A percentile compares a stretch with the other conserved stretches of the same genome.
Evolutionary conservation across 345 rosid genomes (phyloP).

Genomic region (Erucastrum elatum): DNA sequence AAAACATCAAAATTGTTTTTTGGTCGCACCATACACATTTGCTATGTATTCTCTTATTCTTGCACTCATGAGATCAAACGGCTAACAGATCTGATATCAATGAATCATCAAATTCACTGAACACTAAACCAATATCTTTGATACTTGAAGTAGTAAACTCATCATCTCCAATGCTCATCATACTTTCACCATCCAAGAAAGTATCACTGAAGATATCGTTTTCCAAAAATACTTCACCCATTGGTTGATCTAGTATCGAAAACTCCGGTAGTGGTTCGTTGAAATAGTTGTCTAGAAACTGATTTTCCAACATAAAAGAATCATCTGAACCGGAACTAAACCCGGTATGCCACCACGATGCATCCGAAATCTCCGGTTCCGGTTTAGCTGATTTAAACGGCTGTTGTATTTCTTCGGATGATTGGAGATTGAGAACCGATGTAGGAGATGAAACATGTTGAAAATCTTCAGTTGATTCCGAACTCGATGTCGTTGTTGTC

Average conservation of each 20-base stretch:
- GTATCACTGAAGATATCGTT: slow-evolving; percentile 44
- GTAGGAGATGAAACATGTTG: slow-evolving; percentile 69
- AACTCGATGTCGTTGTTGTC: slow-evolving; percentile 36
- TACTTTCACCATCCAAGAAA: slow-evolving; percentile 39
- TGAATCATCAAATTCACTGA: slow-evolving; percentile 76
- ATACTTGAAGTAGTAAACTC: slow-evolving; percentile 31
- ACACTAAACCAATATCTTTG: slow-evolving; percentile 50
- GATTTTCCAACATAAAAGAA: slow-evolving; percentile 45
- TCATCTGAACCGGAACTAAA: slow-evolving; percentile 44
- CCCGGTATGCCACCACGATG: slow-evolving; percentile 31
- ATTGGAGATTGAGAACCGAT: slow-evolving; percentile 68
- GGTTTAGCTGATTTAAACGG: slow-evolving; percentile 30
- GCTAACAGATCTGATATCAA: slow-evolving; percentile 60
- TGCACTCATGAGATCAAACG: slow-evolving; percentile 29
- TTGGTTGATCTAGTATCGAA: slow-evolving; percentile 53
- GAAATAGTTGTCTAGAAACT: slow-evolving; percentile 65
- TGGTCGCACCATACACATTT: slow-evolving; percentile 28
- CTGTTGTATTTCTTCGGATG: slow-evolving; percentile 49
- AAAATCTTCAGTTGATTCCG: slow-evolving; percentile 68
- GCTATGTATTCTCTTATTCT: slow-evolving; percentile 13
- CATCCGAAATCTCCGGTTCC: slow-evolving; percentile 13
- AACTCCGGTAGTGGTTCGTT: slow-evolving; percentile 48
- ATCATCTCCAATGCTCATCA: slow-evolving; percentile 42
- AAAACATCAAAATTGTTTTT: slow-evolving; percentile 41
- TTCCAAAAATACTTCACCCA: slow-evolving; percentile 32